Conservation (phyloP, 78 protist species). For the Planoprotostelium fungivorum region DNA sequence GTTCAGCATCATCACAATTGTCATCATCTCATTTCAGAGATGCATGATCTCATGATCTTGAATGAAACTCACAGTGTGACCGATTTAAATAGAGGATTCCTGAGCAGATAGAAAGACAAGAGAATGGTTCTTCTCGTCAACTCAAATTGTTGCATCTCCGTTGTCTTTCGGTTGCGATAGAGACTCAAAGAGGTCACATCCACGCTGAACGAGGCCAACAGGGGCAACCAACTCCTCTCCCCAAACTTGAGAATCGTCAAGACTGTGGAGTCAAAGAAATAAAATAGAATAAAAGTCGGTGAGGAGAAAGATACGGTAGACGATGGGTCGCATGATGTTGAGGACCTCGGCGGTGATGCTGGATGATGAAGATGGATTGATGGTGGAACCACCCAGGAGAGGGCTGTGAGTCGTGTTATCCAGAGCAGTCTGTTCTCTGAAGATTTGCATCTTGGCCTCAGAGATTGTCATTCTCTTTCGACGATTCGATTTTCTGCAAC, state of each 20-base stretch:
- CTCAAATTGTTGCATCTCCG: background rate
- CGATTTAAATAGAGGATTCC: background rate
- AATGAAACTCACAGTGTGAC: background rate
- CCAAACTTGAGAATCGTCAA: background rate
- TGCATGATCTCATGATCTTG: background rate
- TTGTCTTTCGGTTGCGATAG: background rate
- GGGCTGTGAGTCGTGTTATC: background rate
- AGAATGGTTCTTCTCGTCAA: background rate
- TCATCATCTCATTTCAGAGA: no score
- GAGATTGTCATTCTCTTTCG: background rate
- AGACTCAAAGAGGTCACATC: background rate
- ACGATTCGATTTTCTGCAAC: background rate
- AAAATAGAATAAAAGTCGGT: background rate
- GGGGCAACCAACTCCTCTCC: background rate
- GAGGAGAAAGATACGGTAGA: background rate
- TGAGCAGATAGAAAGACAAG: no score
- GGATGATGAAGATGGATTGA: background rate
- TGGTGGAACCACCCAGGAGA: background rate
- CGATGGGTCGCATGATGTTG: background rate
- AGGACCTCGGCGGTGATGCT: background rate
- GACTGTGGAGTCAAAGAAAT: background rate
- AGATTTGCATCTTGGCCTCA: background rate
- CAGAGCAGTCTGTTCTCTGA: background rate
- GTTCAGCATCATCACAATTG: background rate
- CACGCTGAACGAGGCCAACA: background rate